Evolutionary conservation across 2,329 filamentous ascomycete genomes (phyloP).

Genomic region (Colletotrichum lindemuthianum): DNA sequence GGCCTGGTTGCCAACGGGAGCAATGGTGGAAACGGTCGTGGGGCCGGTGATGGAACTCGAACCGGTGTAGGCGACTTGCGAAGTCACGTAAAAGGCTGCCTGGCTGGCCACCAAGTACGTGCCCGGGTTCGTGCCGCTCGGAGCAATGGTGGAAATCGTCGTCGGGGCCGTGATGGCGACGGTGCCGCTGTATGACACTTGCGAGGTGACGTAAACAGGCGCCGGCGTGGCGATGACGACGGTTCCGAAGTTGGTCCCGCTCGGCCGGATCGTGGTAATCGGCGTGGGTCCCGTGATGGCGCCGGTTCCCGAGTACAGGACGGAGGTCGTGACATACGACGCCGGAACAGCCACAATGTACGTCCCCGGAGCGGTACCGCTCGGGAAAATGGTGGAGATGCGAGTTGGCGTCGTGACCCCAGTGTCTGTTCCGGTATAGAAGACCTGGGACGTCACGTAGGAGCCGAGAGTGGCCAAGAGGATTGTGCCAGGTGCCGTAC

Average conservation of each 20-base stretch:
- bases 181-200: slow-evolving; percentile 20
- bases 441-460: slow-evolving; percentile 20
- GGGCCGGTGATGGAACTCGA: slow-evolving; percentile 15
- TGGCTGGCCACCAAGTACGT: slow-evolving; percentile 29
- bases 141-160: slow-evolving; percentile 21
- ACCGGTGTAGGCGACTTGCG: slow-evolving; percentile 7
- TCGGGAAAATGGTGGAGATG: slow-evolving; percentile 8
- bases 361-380: slow-evolving; percentile 19
- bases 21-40: slow-evolving; percentile 17
- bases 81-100: slow-evolving; percentile 16
- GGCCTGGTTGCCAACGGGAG: slow-evolving; percentile 8
- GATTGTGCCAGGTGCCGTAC: slow-evolving; percentile 18
- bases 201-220: slow-evolving; percentile 22
- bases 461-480: slow-evolving; percentile 21
- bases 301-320: slow-evolving; percentile 2
- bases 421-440: slow-evolving; percentile 5
- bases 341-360: slow-evolving; percentile 19
- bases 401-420: slow-evolving; percentile 2
- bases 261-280: slow-evolving; percentile 22
- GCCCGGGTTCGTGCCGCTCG: slow-evolving; percentile 13
- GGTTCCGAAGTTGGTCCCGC: slow-evolving; percentile 22
- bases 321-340: slow-evolving; percentile 13
- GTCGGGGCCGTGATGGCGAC: slow-evolving; percentile 8
- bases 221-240: slow-evolving; percentile 23
- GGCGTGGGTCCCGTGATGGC: slow-evolving; percentile 10